A percentile compares a stretch with the other conserved stretches of the same genome.
Conservation (phyloP, 73 alveolate species). For the Durusdinium trenchii region DNA sequence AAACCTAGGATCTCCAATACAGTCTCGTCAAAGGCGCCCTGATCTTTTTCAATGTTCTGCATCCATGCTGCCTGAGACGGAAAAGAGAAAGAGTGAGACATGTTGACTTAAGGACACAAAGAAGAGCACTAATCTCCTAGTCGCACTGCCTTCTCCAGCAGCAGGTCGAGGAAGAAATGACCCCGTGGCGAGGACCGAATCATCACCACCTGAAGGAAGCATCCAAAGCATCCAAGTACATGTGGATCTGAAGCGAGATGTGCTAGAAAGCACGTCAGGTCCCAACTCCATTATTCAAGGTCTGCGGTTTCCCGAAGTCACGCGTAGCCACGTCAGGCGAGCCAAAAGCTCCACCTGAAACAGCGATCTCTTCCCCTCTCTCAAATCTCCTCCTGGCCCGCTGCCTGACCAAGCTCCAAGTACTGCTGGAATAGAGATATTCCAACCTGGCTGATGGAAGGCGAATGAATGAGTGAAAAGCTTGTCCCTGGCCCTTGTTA, state of each 20-base stretch:
- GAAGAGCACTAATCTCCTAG: not conserved
- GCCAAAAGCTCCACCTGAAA: conserved; percentile 39
- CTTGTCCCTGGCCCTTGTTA: not conserved
- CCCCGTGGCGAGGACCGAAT: conserved; percentile 75
- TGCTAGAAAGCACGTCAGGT: not conserved
- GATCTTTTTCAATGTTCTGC: conserved; percentile 93
- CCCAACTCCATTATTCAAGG: conserved; percentile 84
- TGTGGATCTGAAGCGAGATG: not conserved
- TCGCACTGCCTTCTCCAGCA: conserved; percentile 80
- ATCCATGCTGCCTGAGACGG: conserved; percentile 85
- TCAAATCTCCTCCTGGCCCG: too few relatives aligned
- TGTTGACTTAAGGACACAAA: not conserved
- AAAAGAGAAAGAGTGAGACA: not conserved
- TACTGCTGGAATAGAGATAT: conserved; percentile 87
- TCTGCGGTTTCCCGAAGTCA: conserved; percentile 87
- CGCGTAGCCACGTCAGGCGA: conserved; percentile 89
- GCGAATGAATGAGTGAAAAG: not conserved
- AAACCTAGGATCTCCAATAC: conserved; percentile 82
- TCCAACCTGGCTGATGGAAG: conserved; percentile 30
- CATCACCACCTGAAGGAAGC: conserved; percentile 35
- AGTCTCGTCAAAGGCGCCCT: conserved; percentile 94
- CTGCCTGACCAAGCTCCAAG: conserved; percentile 81
- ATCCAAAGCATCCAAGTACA: not conserved
- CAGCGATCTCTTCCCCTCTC: not conserved
- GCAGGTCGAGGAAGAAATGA: conserved; percentile 81